Evolutionary conservation across 2,329 filamentous ascomycete species (phyloP), one percentile per base, ranked within the genome.

Genomic region (Stagonosporopsis chrysanthemi): DNA sequence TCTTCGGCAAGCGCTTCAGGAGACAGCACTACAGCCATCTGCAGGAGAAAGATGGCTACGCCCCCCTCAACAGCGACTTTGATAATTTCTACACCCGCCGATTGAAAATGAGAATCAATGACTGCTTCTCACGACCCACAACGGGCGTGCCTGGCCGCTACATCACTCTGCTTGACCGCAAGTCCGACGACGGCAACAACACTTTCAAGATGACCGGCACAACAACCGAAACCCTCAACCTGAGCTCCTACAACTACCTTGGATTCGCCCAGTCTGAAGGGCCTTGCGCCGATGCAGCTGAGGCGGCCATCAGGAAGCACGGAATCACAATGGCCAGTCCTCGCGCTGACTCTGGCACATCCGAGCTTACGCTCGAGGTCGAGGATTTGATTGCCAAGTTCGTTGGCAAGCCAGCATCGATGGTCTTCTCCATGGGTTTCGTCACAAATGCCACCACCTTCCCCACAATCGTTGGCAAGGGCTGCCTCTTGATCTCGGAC

Each of bases 181-280:
- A 87, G 68, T 96, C 93, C 2, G 86, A 94, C 73, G 92, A 99
- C 74, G 92, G 91, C 82, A 99, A 99, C 80, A 85, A 89, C 71
- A 89, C 90, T 56, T 99, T 97, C 82, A 86, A 90, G 74, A 88
- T 92, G 77, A 93, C 91, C 1, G 95, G 95, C 56, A 96, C 92
- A 44, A 89, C 87, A 57, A 98, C 94, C 1, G 92, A 99, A 78
- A 98, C 95, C 0, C 82, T 99, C 69, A 99, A 99, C 80, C 90
- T 99, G 89, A 97, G 94, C 81, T 99, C 95, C 1, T 99, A 99
- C 84, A 99, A 99, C 79, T 99, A 99, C 75, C 90, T 99, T 23
- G 95, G 95, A 40, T 99, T 99, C 71, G 95, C 95, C 48, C 95
- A 99, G 77, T 97, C 95, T 0, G 93, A 98, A 65, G 95, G 95